These are phyloP conservation scores for Paramecium octaurelia DNA, from an alignment of 73 alveolate genomes.

Conservation along the genomic window DNA sequence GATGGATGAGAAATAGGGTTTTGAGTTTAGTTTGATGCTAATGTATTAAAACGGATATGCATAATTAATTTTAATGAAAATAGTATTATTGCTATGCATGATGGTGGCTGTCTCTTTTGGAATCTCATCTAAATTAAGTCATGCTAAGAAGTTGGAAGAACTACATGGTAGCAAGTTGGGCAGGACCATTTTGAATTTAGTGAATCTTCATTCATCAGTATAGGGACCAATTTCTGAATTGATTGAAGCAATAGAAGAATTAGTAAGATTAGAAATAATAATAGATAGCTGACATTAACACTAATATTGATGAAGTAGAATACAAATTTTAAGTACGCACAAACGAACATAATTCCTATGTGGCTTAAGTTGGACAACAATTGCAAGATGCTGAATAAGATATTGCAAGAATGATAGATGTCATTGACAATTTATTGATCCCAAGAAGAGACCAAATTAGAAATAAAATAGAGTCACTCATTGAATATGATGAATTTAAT, in stretches of 20 bases:
- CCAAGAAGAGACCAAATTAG: constrained; percentile 31
- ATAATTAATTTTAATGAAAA: neutral
- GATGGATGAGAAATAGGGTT: neutral
- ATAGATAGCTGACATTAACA: neutral
- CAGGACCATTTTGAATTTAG: neutral
- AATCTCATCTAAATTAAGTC: constrained; percentile 7
- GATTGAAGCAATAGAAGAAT: constrained; percentile 44
- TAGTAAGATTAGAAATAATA: neutral
- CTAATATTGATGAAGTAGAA: neutral
- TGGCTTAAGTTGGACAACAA: neutral
- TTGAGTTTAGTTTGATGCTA: neutral
- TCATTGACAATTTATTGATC: neutral
- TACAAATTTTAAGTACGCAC: neutral
- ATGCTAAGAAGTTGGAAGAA: constrained; percentile 32
- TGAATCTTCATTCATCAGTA: neutral
- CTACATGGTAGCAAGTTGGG: neutral
- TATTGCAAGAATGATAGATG: constrained; percentile 42
- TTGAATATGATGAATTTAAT: neutral
- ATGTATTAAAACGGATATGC: neutral
- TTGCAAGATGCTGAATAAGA: constrained; percentile 38
- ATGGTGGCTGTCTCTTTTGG: neutral
- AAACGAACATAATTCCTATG: constrained; percentile 36
- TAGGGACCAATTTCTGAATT: constrained; percentile 3
- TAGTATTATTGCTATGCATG: neutral
- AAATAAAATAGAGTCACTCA: neutral